These are phyloP conservation scores for Globisporangium spinosum DNA, from an alignment of 352 stramenopile species.

Conservation along the genomic window DNA sequence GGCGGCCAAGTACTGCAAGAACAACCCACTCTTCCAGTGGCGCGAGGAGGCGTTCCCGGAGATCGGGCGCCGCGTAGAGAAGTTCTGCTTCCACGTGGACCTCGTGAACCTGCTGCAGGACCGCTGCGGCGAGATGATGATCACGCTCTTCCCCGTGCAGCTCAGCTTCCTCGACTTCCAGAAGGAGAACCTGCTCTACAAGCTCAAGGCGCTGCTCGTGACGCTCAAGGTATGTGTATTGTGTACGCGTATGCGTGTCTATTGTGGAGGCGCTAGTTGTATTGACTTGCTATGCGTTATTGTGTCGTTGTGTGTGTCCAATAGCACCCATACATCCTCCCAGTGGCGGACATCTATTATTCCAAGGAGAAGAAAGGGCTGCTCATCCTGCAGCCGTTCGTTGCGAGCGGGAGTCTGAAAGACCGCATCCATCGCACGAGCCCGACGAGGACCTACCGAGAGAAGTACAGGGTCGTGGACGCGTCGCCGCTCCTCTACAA, in stretches of 20 bases:
- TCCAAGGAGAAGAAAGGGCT: conserved; percentile 61
- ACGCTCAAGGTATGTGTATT: conserved; percentile 51
- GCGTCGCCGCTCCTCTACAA: conserved; percentile 32
- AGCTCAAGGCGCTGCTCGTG: conserved; percentile 72
- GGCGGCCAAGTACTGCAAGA: conserved; percentile 66
- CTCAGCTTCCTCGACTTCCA: conserved; percentile 59
- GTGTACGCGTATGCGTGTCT: background rate
- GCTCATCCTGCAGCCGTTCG: conserved; percentile 67
- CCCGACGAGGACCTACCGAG: conserved; percentile 36
- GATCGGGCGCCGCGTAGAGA: conserved; percentile 55
- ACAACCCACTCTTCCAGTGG: conserved; percentile 70
- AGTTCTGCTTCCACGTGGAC: conserved; percentile 71
- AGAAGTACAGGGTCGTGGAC: conserved; percentile 50
- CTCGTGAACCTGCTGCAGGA: conserved; percentile 64
- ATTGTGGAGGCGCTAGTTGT: background rate
- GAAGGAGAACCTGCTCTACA: conserved; percentile 57
- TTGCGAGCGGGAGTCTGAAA: conserved; percentile 46
- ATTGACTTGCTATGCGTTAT: background rate
- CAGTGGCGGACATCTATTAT: conserved; percentile 64
- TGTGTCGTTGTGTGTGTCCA: background rate
- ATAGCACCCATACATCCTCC: conserved; percentile 71
- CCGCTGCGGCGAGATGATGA: conserved; percentile 47
- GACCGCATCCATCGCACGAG: conserved; percentile 53
- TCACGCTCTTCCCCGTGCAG: conserved; percentile 52
- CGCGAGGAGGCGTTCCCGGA: conserved; percentile 56